Conservation (phyloP, 2,329 filamentous ascomycete species). For the Ascochyta pisi region DNA sequence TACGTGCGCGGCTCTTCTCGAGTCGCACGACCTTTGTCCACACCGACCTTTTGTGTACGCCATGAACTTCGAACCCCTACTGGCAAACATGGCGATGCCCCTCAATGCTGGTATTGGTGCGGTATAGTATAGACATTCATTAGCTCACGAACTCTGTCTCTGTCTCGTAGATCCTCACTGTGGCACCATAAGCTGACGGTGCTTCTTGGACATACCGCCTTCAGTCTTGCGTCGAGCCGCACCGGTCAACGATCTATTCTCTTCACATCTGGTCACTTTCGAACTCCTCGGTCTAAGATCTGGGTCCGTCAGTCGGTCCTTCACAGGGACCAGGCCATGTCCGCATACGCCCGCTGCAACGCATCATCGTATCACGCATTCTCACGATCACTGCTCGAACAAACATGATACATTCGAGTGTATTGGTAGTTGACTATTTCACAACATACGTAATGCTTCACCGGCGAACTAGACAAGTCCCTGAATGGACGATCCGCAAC, state of each 20-base stretch:
- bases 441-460: slow-evolving; percentile 3
- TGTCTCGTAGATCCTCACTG: slow-evolving; percentile 1
- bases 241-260: slow-evolving; percentile 9
- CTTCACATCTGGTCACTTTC: not conserved
- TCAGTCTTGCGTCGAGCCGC: slow-evolving; percentile 11
- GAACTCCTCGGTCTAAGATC: slow-evolving; percentile 6
- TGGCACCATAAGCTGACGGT: slow-evolving; percentile 18
- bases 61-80: not conserved
- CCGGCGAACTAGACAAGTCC: slow-evolving; percentile 1
- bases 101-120: not conserved
- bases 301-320: slow-evolving; percentile 3
- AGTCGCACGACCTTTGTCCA: slow-evolving; percentile 10
- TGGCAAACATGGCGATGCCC: not conserved
- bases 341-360: not conserved
- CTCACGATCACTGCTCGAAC: not conserved
- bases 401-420: not conserved
- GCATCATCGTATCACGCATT: not conserved
- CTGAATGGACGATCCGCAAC: slow-evolving; percentile 1
- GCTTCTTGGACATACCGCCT: slow-evolving; percentile 12
- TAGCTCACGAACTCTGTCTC: not conserved
- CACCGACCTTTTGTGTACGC: slow-evolving; percentile 15
- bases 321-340: slow-evolving; percentile 1
- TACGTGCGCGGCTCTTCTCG: slow-evolving; percentile 12
- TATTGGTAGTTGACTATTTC: not conserved
- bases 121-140: not conserved